Evolutionary conservation across 2,329 filamentous ascomycete genomes (phyloP).

Genomic region (Penicillium sp.): DNA sequence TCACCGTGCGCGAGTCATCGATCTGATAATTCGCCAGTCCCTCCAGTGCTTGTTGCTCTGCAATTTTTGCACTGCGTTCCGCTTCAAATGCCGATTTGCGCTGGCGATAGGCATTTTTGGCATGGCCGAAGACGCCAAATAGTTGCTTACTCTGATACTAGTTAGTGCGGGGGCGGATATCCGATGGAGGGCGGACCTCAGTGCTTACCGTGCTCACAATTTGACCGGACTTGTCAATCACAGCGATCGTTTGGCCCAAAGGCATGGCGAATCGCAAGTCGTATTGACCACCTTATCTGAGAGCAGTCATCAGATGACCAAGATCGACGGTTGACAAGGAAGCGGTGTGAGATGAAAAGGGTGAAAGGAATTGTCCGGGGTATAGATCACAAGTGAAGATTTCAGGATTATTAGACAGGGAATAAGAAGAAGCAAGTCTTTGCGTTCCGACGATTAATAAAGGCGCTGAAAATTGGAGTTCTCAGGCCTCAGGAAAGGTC

Average conservation of each 20-base stretch:
- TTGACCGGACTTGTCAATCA: slow-evolving; percentile 88
- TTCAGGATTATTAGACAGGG: not conserved
- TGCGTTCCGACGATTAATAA: not conserved
- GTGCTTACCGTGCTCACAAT: slow-evolving; percentile 82
- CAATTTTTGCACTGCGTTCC: slow-evolving; percentile 58
- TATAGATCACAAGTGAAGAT: slow-evolving; percentile 9
- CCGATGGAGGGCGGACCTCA: slow-evolving; percentile 31
- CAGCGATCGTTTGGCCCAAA: slow-evolving; percentile 70
- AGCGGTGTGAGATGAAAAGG: slow-evolving; percentile 12
- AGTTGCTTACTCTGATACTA: slow-evolving; percentile 76
- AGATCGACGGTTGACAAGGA: slow-evolving; percentile 9
- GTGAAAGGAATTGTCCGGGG: not conserved
- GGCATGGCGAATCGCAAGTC: slow-evolving; percentile 27
- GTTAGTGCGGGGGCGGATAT: slow-evolving; percentile 18
- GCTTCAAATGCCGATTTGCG: slow-evolving; percentile 78
- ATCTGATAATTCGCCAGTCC: slow-evolving; percentile 51
- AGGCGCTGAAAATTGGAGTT: slow-evolving; percentile 3
- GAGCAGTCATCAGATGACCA: slow-evolving; percentile 17
- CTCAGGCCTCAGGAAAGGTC: slow-evolving; percentile 13
- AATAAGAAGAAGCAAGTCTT: slow-evolving; percentile 1
- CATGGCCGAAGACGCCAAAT: slow-evolving; percentile 86
- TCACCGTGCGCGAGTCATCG: slow-evolving; percentile 45
- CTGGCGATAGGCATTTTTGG: slow-evolving; percentile 80
- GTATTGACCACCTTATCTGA: slow-evolving; percentile 11
- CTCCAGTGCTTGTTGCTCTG: slow-evolving; percentile 59